Evolutionary conservation across 2,329 filamentous ascomycete genomes (phyloP), one percentile per base, ranked within the genome.

Genomic region (Lasiodiplodia sp.): DNA sequence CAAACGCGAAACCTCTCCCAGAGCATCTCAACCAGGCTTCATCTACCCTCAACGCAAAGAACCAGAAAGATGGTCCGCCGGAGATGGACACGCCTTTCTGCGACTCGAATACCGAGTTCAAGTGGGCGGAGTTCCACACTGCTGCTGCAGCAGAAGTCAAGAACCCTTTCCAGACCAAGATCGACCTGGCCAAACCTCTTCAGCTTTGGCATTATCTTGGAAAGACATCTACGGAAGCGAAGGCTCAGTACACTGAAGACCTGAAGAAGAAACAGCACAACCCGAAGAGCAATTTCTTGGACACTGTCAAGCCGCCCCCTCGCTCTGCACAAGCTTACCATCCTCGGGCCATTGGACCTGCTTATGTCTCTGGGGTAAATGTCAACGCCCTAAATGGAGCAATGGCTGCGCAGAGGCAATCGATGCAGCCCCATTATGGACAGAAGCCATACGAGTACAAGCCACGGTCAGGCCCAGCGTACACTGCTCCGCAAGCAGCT

Each of bases 131-230:
- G 77, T 97, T 97, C 79, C 87, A 92, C 74, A 87, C 84, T 71
- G 81, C 86, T 60, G 58, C 11, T 0, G 79, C 75, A 60, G 75
- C 78, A 18, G 75, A 77, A 25, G 79, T 79, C n/a, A 68, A 62
- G 56, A 79, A 76, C 57, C 70, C 71, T 7, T 84, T 83, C 66
- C 89, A 92, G 78, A 86, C 85, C 76, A 92, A 90, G 79, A 83
- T 96, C 69, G 89, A 97, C 75, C 79, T 97, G 10, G 81, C 81
- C 70, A 92, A 91, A 77, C 85, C 90, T 18, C 87, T 95, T 70
- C 90, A 92, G 76, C 79, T 97, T 21, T 98, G 94, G 93, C 88
- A 93, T 81, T 98, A 97, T 78, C 86, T 99, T 70, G 93, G 93
- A 38, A 89, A 89, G 77, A 88, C 87, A 23, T 98, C 95, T 25